Conservation (phyloP, 345 rosid genomes). For the Gossypium arboreum region DNA sequence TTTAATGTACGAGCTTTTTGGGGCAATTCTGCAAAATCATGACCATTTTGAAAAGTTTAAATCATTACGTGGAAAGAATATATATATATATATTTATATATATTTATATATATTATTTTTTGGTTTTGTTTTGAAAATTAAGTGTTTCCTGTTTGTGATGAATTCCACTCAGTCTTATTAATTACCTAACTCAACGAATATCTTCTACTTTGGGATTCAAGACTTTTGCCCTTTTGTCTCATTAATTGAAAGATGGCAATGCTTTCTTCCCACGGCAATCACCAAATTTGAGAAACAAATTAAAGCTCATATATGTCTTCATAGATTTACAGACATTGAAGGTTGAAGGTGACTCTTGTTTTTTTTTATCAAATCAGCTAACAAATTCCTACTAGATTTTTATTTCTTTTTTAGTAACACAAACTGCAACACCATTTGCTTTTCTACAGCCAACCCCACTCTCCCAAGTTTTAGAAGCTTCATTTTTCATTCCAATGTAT, state of each 20-base stretch:
- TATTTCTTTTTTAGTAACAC: background rate
- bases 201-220: background rate
- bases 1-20: background rate
- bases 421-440: slow-evolving; percentile 6
- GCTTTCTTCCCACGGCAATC: slow-evolving; percentile 23
- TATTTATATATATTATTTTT: background rate
- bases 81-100: background rate
- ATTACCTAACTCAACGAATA: slow-evolving; percentile 1
- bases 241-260: slow-evolving; percentile 15
- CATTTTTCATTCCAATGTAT: too few relatives aligned
- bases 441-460: background rate
- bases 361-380: slow-evolving; percentile 10
- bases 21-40: slow-evolving; percentile 29
- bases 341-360: slow-evolving; percentile 10
- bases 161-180: slow-evolving; percentile 19
- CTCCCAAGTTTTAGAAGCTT: too few relatives aligned
- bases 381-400: background rate
- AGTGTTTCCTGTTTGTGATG: slow-evolving; percentile 23
- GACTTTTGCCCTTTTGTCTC: background rate
- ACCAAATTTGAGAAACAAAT: slow-evolving; percentile 10
- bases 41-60: slow-evolving; percentile 44
- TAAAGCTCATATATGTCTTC: slow-evolving; percentile 6
- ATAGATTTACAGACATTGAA: slow-evolving; percentile 5
- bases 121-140: slow-evolving; percentile 18
- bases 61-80: slow-evolving; percentile 37